A percentile compares a stretch with the other conserved stretches of the same genome.
Conservation (phyloP, 1,284 basidiomycete genomes). For the Cronartium quercuum region DNA sequence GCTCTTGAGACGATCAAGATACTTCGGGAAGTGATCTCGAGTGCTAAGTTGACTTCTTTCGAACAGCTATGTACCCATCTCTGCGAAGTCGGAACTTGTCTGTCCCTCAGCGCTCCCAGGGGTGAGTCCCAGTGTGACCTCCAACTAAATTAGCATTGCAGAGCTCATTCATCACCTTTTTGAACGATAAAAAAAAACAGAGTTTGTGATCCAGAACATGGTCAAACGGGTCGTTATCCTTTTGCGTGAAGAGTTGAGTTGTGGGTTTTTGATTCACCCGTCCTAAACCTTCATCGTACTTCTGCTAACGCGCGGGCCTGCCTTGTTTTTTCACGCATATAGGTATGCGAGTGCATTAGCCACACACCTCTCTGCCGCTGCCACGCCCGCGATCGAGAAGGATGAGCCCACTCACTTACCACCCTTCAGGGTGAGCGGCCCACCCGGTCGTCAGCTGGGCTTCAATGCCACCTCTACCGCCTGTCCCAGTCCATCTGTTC, state of each 20-base stretch:
- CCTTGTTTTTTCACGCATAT: neutral
- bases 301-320: neutral
- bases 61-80: slow-evolving; percentile 26
- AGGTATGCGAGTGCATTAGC: slow-evolving; percentile 35
- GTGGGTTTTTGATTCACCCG: neutral
- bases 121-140: slow-evolving; percentile 1
- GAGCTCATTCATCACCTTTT: neutral
- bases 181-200: neutral
- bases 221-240: slow-evolving; percentile 17
- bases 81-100: slow-evolving; percentile 9
- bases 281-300: neutral
- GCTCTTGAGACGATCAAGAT: slow-evolving; percentile 28
- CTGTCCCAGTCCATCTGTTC: neutral
- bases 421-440: no score
- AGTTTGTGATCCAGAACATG: slow-evolving; percentile 38
- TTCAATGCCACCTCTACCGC: no score
- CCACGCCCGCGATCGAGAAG: neutral
- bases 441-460: no score
- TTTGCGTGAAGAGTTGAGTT: slow-evolving; percentile 31
- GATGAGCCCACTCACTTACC: slow-evolving; percentile 9
- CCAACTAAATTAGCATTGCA: neutral
- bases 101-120: slow-evolving; percentile 16
- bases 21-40: slow-evolving; percentile 20
- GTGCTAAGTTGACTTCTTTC: slow-evolving; percentile 33
- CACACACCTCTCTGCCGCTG: neutral